These are phyloP conservation scores for Wickerhamiella azymoides DNA, from an alignment of 805 yeast species.

Conservation along the genomic window DNA sequence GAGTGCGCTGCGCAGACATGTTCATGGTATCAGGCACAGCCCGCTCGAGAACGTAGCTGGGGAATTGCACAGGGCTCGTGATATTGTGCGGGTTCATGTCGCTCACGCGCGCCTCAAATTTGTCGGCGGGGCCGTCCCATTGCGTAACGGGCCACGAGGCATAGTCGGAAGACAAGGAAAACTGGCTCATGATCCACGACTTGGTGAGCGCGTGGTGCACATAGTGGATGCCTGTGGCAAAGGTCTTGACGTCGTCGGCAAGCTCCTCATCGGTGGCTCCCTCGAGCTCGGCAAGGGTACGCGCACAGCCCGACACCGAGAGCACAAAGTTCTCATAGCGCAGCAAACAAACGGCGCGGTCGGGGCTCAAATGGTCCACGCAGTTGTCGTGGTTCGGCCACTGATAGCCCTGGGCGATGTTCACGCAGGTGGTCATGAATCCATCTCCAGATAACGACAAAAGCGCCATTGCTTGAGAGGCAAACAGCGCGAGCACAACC, in stretches of 20 bases:
- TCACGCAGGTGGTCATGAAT: not conserved
- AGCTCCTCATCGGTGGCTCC: not conserved
- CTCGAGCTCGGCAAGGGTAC: not conserved
- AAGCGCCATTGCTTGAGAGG: not conserved
- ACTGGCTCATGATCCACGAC: not conserved
- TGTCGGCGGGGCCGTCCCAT: not conserved
- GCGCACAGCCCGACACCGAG: constrained; percentile 1
- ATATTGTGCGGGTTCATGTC: not conserved
- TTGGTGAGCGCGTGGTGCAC: not conserved
- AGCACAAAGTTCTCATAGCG: not conserved
- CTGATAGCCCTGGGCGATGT: constrained; percentile 1
- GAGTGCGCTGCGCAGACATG: not conserved
- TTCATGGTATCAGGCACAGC: not conserved
- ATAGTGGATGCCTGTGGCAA: not conserved
- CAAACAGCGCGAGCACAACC: not conserved
- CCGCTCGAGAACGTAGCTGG: not conserved
- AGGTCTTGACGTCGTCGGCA: not conserved
- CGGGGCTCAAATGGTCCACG: constrained; percentile 1
- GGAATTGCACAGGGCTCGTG: not conserved
- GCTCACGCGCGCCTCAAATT: not conserved
- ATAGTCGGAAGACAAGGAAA: not conserved
- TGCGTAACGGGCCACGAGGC: not conserved
- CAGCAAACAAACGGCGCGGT: constrained; percentile 1
- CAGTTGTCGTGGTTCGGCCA: constrained; percentile 1
- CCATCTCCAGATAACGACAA: not conserved